phyloP scores from a whole-genome alignment of 2,329 filamentous ascomycete species.

The Trichoderma sp. region DNA sequence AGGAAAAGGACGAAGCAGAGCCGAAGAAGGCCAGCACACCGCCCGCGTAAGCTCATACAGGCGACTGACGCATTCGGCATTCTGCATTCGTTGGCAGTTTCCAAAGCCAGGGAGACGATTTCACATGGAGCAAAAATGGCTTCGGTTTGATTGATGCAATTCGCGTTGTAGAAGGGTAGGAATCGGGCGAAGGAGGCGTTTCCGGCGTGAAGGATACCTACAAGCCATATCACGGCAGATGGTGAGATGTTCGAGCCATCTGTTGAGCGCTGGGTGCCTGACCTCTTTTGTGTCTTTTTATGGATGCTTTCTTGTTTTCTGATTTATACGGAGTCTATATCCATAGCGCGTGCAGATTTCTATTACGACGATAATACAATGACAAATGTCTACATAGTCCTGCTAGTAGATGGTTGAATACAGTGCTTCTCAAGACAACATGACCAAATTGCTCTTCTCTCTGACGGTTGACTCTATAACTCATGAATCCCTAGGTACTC shows the following conservation, averaged over 20 bases:
- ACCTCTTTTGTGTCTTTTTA: slow-evolving; percentile 1
- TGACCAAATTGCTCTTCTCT: too few species aligned
- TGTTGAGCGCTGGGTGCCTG: background rate
- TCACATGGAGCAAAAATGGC: background rate
- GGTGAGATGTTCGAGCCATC: background rate
- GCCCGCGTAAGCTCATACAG: slow-evolving; percentile 6
- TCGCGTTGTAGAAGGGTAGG: slow-evolving; percentile 20
- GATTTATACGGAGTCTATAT: slow-evolving; percentile 18
- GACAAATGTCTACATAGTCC: background rate
- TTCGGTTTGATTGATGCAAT: slow-evolving; percentile 5
- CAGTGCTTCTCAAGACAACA: too few species aligned
- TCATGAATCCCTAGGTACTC: too few species aligned
- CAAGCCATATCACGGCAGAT: background rate
- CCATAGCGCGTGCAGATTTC: slow-evolving; percentile 9
- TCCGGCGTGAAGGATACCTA: slow-evolving; percentile 18
- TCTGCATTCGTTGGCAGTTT: too few species aligned
- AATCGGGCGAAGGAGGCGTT: slow-evolving; percentile 21
- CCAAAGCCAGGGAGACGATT: background rate
- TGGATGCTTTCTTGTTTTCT: slow-evolving; percentile 4
- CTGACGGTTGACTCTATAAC: too few species aligned
- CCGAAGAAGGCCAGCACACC: slow-evolving; percentile 26
- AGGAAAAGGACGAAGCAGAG: slow-evolving; percentile 38
- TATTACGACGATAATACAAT: background rate
- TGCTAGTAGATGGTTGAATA: too few species aligned
- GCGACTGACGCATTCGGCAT: too few species aligned